A percentile compares a stretch with the other conserved stretches of the same genome.
These are phyloP conservation scores for Boechera retrofracta DNA, from an alignment of 345 rosid genomes.

Conservation along the genomic window DNA sequence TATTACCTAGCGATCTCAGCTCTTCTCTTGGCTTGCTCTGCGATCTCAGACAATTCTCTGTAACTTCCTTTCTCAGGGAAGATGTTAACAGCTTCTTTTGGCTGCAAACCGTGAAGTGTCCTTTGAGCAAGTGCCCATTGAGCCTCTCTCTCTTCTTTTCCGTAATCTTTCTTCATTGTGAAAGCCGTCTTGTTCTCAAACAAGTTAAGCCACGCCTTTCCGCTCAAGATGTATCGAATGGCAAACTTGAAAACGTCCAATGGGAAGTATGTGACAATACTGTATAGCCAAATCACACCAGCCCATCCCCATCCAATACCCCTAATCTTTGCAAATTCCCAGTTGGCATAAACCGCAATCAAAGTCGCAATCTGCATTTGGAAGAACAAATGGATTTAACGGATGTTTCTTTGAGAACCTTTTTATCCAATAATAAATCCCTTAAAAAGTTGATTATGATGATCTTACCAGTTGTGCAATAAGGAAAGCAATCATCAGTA, in stretches of 20 bases:
- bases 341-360: slow-evolving; percentile 87
- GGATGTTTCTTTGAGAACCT: not conserved
- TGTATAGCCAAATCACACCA: slow-evolving; percentile 86
- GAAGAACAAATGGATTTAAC: not conserved
- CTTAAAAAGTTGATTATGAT: not conserved
- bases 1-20: slow-evolving; percentile 93
- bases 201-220: slow-evolving; percentile 80
- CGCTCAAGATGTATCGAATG: slow-evolving; percentile 81
- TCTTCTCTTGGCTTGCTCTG: slow-evolving; percentile 95
- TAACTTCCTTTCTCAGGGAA: slow-evolving; percentile 67
- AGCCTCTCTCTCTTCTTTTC: slow-evolving; percentile 88
- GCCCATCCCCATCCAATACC: slow-evolving; percentile 99
- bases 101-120: slow-evolving; percentile 82
- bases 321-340: slow-evolving; percentile 76
- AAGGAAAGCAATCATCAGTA: slow-evolving; percentile 66
- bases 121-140: slow-evolving; percentile 92
- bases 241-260: slow-evolving; percentile 78
- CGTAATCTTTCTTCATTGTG: slow-evolving; percentile 85
- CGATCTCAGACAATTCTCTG: slow-evolving; percentile 87
- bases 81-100: slow-evolving; percentile 58
- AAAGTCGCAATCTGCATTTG: slow-evolving; percentile 71
- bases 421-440: not conserved
- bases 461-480: slow-evolving; percentile 85
- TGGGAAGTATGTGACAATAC: slow-evolving; percentile 73
- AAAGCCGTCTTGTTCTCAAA: slow-evolving; percentile 90